Base-by-base conservation (phyloP, 768 basidiomycete genomes). In the Lactarius pseudohatsudake region DNA sequence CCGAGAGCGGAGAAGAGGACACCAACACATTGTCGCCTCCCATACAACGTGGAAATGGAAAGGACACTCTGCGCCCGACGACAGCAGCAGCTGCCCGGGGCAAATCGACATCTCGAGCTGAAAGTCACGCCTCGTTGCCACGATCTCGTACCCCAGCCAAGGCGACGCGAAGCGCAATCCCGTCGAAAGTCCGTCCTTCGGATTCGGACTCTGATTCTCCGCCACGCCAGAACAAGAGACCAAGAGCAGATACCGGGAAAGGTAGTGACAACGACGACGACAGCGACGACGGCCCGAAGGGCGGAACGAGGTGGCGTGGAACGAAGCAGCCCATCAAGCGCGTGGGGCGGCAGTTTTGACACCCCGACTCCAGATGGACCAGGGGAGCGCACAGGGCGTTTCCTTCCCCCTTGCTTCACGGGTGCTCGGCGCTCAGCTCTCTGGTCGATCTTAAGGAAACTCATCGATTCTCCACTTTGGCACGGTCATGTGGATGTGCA, bases 301-400 rank as follows among this genome's bases (percentile, higher is more conserved):
- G 76, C 38, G 74, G 79, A 28, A 76, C 80, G 57, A 71, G 75
- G 58, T 79, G 80, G 67, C 79, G 86, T 62, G 86, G 86, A 47
- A 80, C 86, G 54, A 83, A 85, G 71, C 90, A 92, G 71, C 91
- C 91, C 5, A 79, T 92, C 68, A 91, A 87, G 76, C 84, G 90
- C 70, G 88, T 88, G 41, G 89, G 86, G 36, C 89, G 85, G 74
- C 83, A 87, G 68, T 92, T 90, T 79, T 91, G 81, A 81, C 30
- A 57, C 55, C 65, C 43, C 61, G n/a, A 32, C 58, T 57, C 61
- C 20, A 55, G 62, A 55, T 16, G 28, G 40, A 15, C 18, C 36
- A 38, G 26, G 26, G 38, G 36, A 11, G 11, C 36, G 43, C 60
- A 20, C 65, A 38, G 22, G 32, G 36, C 43, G 45, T 11, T 36